These are phyloP conservation scores for Moricandia arvensis DNA, from an alignment of 345 rosid species.

Conservation along the genomic window DNA sequence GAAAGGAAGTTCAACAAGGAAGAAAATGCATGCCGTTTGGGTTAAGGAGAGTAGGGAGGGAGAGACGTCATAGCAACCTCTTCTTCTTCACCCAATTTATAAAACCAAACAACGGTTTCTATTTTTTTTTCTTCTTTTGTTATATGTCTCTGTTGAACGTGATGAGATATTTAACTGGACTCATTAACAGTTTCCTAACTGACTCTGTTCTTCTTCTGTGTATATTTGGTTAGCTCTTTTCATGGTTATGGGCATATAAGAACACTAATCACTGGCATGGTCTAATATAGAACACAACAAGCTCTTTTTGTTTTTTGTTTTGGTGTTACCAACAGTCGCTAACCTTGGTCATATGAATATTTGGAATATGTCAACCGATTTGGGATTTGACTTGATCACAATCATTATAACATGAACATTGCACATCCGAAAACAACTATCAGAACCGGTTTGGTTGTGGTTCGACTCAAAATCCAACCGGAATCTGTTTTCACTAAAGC, in stretches of 20 bases:
- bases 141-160: slow-evolving; percentile 19
- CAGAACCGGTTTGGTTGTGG: not conserved
- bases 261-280: not conserved
- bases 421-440: not conserved
- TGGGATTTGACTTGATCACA: not conserved
- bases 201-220: slow-evolving; percentile 10
- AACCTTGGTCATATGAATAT: not conserved
- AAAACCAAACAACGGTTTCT: slow-evolving; percentile 16
- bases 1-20: slow-evolving; percentile 37
- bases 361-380: not conserved
- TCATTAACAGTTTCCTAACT: slow-evolving; percentile 23
- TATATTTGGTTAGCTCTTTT: not conserved
- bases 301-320: not conserved
- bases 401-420: not conserved
- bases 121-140: not conserved
- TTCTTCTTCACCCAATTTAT: slow-evolving; percentile 10
- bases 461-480: not conserved
- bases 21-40: slow-evolving; percentile 43
- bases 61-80: slow-evolving; percentile 36
- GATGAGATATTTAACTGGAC: slow-evolving; percentile 23
- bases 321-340: not conserved
- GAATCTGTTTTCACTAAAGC: not conserved
- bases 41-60: slow-evolving; percentile 36
- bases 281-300: slow-evolving; percentile 10
- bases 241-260: not conserved